Base-by-base conservation (phyloP, 805 yeast genomes). In the Hanseniaspora thailandica region DNA sequence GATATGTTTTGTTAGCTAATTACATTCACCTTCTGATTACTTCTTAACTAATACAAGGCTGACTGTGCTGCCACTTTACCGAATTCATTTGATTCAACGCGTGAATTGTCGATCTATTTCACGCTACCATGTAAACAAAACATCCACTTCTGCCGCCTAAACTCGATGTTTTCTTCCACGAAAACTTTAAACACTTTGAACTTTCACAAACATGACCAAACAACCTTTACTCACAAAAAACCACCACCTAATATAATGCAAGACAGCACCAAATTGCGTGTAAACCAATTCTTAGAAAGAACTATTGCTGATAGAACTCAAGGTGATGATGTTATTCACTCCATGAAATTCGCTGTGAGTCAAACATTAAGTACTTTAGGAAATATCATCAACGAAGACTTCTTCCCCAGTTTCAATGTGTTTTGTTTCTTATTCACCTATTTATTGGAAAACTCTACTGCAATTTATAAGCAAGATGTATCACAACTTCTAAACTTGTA, bases 311-410 rank as follows among this genome's bases (percentile, higher is more conserved):
- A 41, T 13, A 49, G 53, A 34, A 33, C 41, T 2, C 53, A 49
- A 40, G 53, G 53, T 23, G 53, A 49, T 41, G 53, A 49, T 41
- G 31, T 31, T 6, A n/a, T 34, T 4, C 41, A 49, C 25, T 49
- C 53, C 6, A 17, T 49, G 28, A 49, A 49, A 9, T 41, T 40
- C 25, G 25, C 36, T 28, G 28, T 49, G 6, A 49, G 45, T 3
- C 47, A 49, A 34, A 31, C 17, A 5, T n/a, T 49, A 9, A 44
- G 34, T 22, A 34, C 47, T 25, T 15, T 49, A 8, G 45, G 17
- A 23, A 41, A 34, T 22, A 13, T 41, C 5, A 43, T 43, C 10
- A 17, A 43, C 13, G 34, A 33, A 1, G 47, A 41, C 5, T 20
- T 34, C 13, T 20, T 40, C 4, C 53, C 53, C 3, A 49, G 53